Evolutionary conservation across 371 early-diverging fungal species (phyloP).

Genomic region (Mortierella sp.): DNA sequence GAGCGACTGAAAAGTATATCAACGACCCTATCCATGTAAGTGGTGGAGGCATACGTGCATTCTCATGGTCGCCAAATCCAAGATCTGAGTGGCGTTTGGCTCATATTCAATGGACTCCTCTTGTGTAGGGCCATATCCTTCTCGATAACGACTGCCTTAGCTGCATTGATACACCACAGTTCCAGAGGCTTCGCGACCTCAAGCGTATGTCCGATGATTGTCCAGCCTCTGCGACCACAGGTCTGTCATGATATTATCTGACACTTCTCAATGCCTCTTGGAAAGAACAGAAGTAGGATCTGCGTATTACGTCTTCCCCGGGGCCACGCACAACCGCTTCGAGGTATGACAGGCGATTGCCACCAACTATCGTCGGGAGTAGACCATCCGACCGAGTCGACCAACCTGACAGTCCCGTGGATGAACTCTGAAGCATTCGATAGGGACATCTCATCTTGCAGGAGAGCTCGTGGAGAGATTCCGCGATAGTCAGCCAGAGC

Average conservation of each 20-base stretch:
- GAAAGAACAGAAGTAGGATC: slow-evolving; percentile 68
- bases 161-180: slow-evolving; percentile 94
- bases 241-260: neutral
- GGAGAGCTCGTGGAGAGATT: slow-evolving; percentile 78
- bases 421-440: slow-evolving; percentile 37
- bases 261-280: neutral
- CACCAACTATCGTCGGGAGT: too few relatives aligned
- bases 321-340: slow-evolving; percentile 91
- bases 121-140: slow-evolving; percentile 79
- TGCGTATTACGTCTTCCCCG: slow-evolving; percentile 93
- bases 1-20: slow-evolving; percentile 55
- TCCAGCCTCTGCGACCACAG: neutral
- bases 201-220: slow-evolving; percentile 70
- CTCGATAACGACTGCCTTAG: slow-evolving; percentile 75
- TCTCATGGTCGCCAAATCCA: too few relatives aligned
- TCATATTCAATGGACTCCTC: neutral
- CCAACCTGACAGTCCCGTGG: too few relatives aligned
- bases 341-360: too few relatives aligned
- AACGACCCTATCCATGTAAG: slow-evolving; percentile 70
- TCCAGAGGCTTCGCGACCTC: slow-evolving; percentile 89
- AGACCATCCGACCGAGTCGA: too few relatives aligned
- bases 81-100: neutral
- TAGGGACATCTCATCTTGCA: slow-evolving; percentile 86
- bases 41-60: too few relatives aligned
- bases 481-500: slow-evolving; percentile 79